Evolutionary conservation across 2,329 filamentous ascomycete genomes (phyloP).

Genomic region (Falciphora oryzae): DNA sequence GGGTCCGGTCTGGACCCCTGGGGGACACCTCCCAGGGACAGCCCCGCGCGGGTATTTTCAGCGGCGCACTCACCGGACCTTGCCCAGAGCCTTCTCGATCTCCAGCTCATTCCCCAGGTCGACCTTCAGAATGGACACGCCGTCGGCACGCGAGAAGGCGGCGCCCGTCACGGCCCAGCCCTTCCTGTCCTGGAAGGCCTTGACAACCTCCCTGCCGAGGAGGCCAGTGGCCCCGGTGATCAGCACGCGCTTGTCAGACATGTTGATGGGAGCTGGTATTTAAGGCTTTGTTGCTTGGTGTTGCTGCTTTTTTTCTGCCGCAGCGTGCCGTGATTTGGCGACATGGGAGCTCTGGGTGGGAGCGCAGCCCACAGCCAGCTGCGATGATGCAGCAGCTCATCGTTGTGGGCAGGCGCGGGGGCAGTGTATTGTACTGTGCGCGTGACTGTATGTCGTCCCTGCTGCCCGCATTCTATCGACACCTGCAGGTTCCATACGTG

Average conservation of each 20-base stretch:
- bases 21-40: background rate
- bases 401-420: background rate
- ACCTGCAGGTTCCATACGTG: too few species aligned
- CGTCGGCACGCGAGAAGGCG: slow-evolving; percentile 67
- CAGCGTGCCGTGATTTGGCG: background rate
- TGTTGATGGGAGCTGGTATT: background rate
- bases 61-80: slow-evolving; percentile 39
- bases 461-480: background rate
- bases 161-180: slow-evolving; percentile 69
- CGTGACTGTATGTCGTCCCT: background rate
- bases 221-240: slow-evolving; percentile 82
- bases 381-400: background rate
- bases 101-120: slow-evolving; percentile 42
- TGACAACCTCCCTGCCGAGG: slow-evolving; percentile 71
- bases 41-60: too few species aligned
- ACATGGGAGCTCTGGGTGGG: too few species aligned
- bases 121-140: slow-evolving; percentile 58
- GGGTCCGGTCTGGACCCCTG: background rate
- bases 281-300: background rate
- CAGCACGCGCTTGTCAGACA: slow-evolving; percentile 49
- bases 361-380: background rate
- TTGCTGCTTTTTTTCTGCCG: background rate
- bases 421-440: background rate
- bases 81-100: slow-evolving; percentile 44
- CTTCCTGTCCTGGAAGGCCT: slow-evolving; percentile 58